Percentiles rank a stretch among this genome's conserved stretches.
Conservation (phyloP, 2,329 filamentous ascomycete genomes). For the Tolypocladium paradoxum region DNA sequence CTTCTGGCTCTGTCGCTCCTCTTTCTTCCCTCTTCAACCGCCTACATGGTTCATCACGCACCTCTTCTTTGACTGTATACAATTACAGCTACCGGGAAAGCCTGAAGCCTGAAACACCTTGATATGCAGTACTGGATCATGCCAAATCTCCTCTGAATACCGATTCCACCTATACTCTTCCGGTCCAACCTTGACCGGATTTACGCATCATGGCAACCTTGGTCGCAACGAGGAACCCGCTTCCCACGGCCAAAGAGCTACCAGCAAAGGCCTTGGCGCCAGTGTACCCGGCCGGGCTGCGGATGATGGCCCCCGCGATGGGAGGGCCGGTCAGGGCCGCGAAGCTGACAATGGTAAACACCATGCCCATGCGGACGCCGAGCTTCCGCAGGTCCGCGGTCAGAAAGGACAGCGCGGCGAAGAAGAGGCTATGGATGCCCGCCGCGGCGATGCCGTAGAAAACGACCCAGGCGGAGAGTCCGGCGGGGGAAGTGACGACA, state of each 20-base stretch:
- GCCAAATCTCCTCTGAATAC: too few species aligned
- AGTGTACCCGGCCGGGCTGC: conserved; percentile 26
- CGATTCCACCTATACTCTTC: conserved; percentile 21
- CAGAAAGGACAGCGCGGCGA: conserved; percentile 44
- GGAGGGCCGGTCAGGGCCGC: conserved; percentile 41
- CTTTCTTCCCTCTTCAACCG: too few species aligned
- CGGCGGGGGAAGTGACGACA: conserved; percentile 34
- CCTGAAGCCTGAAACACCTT: too few species aligned
- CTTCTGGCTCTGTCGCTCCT: too few species aligned
- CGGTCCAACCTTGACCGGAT: conserved; percentile 24
- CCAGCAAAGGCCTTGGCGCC: conserved; percentile 41
- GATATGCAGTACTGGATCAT: too few species aligned
- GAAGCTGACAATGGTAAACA: conserved; percentile 44
- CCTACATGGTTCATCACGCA: too few species aligned
- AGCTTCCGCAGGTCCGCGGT: conserved; percentile 40
- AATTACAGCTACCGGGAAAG: too few species aligned
- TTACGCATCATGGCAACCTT: conserved; percentile 27
- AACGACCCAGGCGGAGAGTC: conserved; percentile 50
- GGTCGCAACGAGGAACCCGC: conserved; percentile 25
- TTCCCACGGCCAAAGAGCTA: conserved; percentile 22
- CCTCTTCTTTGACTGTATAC: too few species aligned
- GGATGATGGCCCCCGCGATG: conserved; percentile 38
- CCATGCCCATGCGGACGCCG: conserved; percentile 47
- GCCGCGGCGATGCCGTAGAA: conserved; percentile 53
- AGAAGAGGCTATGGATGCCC: conserved; percentile 54